Base-by-base conservation (phyloP, 2,329 filamentous ascomycete genomes). In the Grosmannia serpens region DNA sequence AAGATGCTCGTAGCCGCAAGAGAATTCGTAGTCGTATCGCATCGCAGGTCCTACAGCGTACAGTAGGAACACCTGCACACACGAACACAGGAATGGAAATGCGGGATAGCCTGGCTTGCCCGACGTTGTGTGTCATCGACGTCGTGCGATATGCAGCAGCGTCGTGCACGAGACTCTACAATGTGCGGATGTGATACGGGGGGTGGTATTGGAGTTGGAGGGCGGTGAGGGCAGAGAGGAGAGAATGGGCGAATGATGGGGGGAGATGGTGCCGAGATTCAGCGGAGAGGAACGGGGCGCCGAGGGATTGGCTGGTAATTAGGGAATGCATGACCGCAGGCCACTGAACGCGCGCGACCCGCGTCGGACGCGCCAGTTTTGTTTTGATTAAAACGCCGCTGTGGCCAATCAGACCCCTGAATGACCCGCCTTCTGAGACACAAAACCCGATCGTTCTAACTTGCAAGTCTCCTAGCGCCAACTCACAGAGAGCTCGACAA, bases 341-440 rank as follows among this genome's bases (percentile, higher is more conserved):
- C 56, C 51, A 49, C 53, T 60, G 57, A 60, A 58, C 58, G 55
- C 57, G 62, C 47, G 51, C 41, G 41, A 44, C 47, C 24, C 62
- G 62, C 62, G 57, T 55, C 57, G 5, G 49, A 59, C 62, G 62
- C 62, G 62, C 61, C 56, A 8, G 13, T 41, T 56, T 64, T 64
- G 60, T 62, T 64, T 63, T 63, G 61, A 59, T 61, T 54, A 52
- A 55, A 15, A 50, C 26, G 46, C 24, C 59, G 55, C 33, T 27
- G 27, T 24, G 26, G 17, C 63, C 63, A 64, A 64, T 64, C 59
- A 63, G 10, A 53, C 41, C 53, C 13, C 20, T 2, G 6, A 4
- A 20, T 33, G 26, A 24, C 58, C 58, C 50, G 22, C 59, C 46
- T 31, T 35, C 31, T 58, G 59, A 61, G 59, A 59, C 55, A 26